Conservation (phyloP, 805 yeast species). For the Monosporozyma unispora region DNA sequence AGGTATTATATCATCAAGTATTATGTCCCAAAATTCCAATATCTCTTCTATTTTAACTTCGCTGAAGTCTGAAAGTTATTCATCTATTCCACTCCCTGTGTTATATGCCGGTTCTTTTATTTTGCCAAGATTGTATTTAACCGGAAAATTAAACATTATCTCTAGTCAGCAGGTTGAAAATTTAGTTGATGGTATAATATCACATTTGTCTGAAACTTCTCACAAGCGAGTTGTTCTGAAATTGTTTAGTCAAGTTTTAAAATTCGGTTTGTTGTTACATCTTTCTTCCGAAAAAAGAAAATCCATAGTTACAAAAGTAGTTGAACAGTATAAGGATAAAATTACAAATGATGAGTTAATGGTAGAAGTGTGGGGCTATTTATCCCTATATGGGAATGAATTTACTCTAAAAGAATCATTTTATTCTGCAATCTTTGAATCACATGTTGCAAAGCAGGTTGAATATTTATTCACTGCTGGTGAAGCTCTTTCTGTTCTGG, state of each 20-base stretch:
- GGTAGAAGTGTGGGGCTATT: slow-evolving; percentile 44
- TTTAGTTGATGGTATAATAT: not conserved
- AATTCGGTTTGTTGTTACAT: slow-evolving; percentile 31
- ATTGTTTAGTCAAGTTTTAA: slow-evolving; percentile 29
- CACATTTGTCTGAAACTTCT: not conserved
- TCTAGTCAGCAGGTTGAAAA: not conserved
- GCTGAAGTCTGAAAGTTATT: not conserved
- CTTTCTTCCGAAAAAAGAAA: slow-evolving; percentile 14
- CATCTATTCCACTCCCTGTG: slow-evolving; percentile 1
- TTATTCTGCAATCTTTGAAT: slow-evolving; percentile 43
- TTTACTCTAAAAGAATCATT: slow-evolving; percentile 27
- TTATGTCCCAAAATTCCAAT: slow-evolving; percentile 1
- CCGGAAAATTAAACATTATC: not conserved
- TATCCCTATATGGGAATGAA: slow-evolving; percentile 37
- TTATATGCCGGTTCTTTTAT: slow-evolving; percentile 14
- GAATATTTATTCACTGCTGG: slow-evolving; percentile 74
- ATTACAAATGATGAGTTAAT: slow-evolving; percentile 54
- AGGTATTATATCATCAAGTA: slow-evolving; percentile 35
- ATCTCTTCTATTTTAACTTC: slow-evolving; percentile 4
- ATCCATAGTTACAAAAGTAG: slow-evolving; percentile 18
- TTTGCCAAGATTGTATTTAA: slow-evolving; percentile 16
- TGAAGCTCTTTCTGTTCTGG: slow-evolving; percentile 66
- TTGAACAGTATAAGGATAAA: slow-evolving; percentile 28
- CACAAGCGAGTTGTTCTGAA: slow-evolving; percentile 3
- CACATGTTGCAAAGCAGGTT: slow-evolving; percentile 59